Percentiles rank a stretch among this genome's conserved stretches.
Conservation (phyloP, 1,284 basidiomycete genomes). For the Ustilago cynodontis region DNA sequence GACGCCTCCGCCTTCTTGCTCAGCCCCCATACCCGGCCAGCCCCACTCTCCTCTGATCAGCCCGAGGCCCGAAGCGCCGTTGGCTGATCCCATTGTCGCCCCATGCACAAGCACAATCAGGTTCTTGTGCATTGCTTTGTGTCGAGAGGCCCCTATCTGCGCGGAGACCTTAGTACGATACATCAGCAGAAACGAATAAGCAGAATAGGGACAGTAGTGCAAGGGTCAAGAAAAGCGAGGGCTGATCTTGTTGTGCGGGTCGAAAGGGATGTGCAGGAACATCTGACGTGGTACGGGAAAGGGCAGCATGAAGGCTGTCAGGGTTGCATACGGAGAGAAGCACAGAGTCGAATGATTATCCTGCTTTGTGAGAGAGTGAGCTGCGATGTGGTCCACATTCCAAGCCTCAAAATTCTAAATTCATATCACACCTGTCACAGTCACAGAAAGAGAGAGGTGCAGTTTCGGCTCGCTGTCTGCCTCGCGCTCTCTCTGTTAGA, state of each 20-base stretch:
- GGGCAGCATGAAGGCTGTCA: constrained; percentile 8
- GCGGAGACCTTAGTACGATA: constrained; percentile 1
- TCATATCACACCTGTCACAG: background rate
- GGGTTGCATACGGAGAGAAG: background rate
- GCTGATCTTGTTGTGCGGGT: background rate
- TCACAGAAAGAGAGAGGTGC: too few relatives aligned
- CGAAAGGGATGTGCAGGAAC: constrained; percentile 9
- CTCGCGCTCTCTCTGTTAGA: background rate
- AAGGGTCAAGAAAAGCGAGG: background rate
- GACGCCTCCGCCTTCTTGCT: background rate
- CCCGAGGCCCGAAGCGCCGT: background rate
- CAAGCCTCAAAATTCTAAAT: constrained; percentile 24
- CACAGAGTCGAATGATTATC: background rate
- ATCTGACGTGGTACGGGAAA: constrained; percentile 1
- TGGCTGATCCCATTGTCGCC: background rate
- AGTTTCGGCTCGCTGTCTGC: too few relatives aligned
- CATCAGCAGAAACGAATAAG: background rate
- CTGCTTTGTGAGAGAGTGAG: constrained; percentile 1
- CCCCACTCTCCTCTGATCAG: background rate
- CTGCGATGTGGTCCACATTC: constrained; percentile 23
- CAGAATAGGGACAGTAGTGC: background rate
- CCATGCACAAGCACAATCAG: background rate
- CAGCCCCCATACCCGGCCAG: background rate
- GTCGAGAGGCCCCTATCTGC: constrained; percentile 7
- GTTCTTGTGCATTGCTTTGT: background rate